Conservation (phyloP, 176 grass and related monocot species). For the Carex pumila region DNA sequence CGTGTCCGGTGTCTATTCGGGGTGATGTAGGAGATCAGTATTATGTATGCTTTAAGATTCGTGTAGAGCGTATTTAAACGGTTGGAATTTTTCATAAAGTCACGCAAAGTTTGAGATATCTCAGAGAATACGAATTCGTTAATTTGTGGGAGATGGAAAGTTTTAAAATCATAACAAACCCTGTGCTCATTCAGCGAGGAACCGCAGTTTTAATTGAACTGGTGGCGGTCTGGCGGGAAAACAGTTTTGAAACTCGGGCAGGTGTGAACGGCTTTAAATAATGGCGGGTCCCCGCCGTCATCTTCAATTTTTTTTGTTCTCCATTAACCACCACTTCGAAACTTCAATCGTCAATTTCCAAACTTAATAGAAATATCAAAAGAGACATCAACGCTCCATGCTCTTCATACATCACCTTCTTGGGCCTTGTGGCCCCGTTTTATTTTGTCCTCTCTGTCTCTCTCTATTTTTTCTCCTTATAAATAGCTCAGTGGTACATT, state of each 20-base stretch:
- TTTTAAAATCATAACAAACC: no score
- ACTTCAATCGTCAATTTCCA: neutral
- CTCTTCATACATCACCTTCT: neutral
- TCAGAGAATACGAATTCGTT: no score
- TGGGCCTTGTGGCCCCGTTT: neutral
- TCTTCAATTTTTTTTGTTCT: neutral
- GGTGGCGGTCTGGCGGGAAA: neutral
- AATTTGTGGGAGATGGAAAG: no score
- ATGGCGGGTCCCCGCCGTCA: constrained; percentile 7
- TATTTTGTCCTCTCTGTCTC: neutral
- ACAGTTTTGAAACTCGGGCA: neutral
- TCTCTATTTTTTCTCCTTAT: neutral
- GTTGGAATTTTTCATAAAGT: no score
- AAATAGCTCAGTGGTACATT: neutral
- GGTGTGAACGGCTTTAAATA: neutral
- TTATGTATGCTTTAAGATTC: no score
- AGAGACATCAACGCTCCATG: neutral
- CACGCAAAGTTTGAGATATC: no score
- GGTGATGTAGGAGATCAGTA: no score
- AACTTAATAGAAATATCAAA: no score
- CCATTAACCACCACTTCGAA: neutral
- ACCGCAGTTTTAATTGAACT: no score
- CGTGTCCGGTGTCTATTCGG: no score
- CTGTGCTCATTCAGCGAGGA: no score
- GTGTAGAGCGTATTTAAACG: no score